These are phyloP conservation scores for Clausena lansium DNA, from an alignment of 345 rosid species.

Conservation along the genomic window DNA sequence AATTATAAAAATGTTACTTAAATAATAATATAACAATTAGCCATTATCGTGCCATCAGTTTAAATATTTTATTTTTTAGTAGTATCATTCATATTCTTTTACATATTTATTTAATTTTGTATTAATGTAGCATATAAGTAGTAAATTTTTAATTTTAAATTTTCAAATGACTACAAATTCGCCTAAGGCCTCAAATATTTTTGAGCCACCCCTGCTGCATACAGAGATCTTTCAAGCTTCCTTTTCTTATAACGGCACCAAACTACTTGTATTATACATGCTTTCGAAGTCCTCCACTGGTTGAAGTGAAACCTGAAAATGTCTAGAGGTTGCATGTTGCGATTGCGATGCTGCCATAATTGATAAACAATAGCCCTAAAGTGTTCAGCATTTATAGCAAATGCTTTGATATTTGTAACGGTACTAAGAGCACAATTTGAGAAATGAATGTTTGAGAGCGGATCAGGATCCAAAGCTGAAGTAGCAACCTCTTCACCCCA, in stretches of 20 bases:
- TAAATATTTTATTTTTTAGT: too few relatives aligned
- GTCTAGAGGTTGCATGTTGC: background rate
- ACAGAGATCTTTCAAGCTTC: background rate
- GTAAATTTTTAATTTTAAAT: too few relatives aligned
- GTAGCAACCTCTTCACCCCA: background rate
- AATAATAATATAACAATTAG: too few relatives aligned
- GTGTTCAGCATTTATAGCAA: constrained; percentile 13
- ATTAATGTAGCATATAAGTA: too few relatives aligned
- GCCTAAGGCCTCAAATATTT: too few relatives aligned
- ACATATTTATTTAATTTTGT: too few relatives aligned
- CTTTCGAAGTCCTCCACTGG: constrained; percentile 39
- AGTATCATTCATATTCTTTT: too few relatives aligned
- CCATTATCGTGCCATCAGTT: too few relatives aligned
- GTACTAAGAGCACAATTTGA: background rate
- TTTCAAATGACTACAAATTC: too few relatives aligned
- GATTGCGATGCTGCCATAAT: background rate
- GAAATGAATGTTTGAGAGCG: too few relatives aligned
- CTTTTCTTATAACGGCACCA: background rate
- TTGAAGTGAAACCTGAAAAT: constrained; percentile 39
- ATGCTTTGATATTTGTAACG: background rate
- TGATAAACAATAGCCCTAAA: background rate
- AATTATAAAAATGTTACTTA: too few relatives aligned
- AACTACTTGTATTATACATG: background rate
- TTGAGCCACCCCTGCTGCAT: too few relatives aligned
- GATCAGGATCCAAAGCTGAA: background rate